Evolutionary conservation across 306 rosid species (phyloP), one percentile per base, ranked within the genome.

Genomic region (Inga leiocalycina): DNA sequence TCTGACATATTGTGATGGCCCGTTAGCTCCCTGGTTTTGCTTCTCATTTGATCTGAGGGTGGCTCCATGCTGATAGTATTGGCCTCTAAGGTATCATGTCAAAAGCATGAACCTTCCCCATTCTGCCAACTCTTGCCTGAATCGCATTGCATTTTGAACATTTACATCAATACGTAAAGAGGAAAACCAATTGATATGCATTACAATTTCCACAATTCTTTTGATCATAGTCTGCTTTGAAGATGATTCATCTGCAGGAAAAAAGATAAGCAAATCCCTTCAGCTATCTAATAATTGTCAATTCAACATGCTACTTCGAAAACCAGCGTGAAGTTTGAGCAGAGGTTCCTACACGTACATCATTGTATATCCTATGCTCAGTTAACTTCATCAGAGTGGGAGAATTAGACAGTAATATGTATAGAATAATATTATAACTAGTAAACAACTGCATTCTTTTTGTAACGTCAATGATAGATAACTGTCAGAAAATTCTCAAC

Each of bases 91-190:
- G 66, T 22, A 57, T 77, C 71, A 75, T 75, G 80, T 22, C 14
- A 80, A 67, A 81, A 75, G 61, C 79, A 75, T 22, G 84, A 45
- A 46, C 79, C 83, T 64, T 87, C 82, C 75, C 61, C 84, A 65
- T 59, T 54, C 80, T 83, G 88, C 61, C 78, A 80, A 82, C 61
- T 83, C 57, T 81, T 82, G 56, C 59, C 80, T 35, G 65, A 68
- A 34, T 69, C 81, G 52, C 57, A 1, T 22, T 15, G 37, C 17
- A 49, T 48, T 15, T 61, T 54, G 44, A 59, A 80, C 66, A 69
- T 44, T 32, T 19, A 79, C 32, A 49, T 6, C 11, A 27, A 61
- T 11, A 51, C 16, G 11, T 70, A 39, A 10, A 41, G 74, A 44
- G 54, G 10, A 48, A 71, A 71, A 71, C 2, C 2, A 44, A 71